phyloP scores from a whole-genome alignment of 2,329 filamentous ascomycete genomes.

The Penicillium sp. region DNA sequence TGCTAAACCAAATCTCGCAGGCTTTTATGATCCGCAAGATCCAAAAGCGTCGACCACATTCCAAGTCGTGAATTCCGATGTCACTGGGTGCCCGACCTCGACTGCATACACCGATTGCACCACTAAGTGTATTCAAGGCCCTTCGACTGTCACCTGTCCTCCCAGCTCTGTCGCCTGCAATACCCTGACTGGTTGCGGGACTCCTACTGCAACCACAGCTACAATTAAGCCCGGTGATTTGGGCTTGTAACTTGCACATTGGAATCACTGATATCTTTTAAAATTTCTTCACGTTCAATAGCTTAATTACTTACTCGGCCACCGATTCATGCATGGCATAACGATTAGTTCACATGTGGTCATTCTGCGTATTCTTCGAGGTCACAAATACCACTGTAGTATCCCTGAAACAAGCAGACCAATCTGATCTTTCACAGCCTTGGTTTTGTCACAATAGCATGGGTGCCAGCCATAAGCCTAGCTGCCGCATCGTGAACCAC shows the following conservation, averaged over 20 bases:
- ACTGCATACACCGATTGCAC: neutral
- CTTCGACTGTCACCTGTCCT: neutral
- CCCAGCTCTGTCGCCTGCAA: neutral
- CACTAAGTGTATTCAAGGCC: neutral
- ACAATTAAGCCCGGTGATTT: neutral
- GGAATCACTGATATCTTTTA: neutral
- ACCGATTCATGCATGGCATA: too few relatives aligned
- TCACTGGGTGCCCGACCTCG: neutral
- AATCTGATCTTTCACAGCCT: neutral
- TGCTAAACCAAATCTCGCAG: too few relatives aligned
- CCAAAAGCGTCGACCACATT: too few relatives aligned
- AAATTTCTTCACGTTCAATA: too few relatives aligned
- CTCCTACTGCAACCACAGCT: neutral
- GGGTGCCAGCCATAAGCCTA: neutral
- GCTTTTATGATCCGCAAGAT: too few relatives aligned
- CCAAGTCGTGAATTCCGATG: too few relatives aligned
- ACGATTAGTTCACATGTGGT: too few relatives aligned
- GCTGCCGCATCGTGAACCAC: slow-evolving; percentile 81
- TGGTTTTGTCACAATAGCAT: neutral
- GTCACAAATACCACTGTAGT: too few relatives aligned
- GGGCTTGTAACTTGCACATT: neutral
- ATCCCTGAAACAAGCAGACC: too few relatives aligned
- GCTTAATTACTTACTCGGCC: too few relatives aligned
- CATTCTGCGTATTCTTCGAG: too few relatives aligned
- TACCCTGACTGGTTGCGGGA: neutral